Conservation (phyloP, 2,329 filamentous ascomycete species). For the Scedosporium minutisporum region DNA sequence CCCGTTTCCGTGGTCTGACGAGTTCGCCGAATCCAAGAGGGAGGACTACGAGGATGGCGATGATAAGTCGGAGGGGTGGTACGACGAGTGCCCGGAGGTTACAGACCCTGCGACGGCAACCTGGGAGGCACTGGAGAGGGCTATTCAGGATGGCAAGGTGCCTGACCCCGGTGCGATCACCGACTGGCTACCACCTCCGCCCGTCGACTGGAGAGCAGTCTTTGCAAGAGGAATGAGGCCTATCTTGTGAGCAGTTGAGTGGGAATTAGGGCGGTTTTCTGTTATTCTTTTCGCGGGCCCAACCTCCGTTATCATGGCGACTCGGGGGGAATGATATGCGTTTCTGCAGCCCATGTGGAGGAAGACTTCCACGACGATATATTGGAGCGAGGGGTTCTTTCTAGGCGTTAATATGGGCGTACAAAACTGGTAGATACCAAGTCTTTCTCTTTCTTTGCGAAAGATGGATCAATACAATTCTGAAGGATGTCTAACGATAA, state of each 20-base stretch:
- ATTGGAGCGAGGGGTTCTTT: too few species aligned
- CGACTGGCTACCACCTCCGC: conserved; percentile 1
- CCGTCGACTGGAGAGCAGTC: background rate
- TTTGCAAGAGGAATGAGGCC: background rate
- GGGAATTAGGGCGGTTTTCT: background rate
- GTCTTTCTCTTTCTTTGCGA: background rate
- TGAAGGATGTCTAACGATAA: background rate
- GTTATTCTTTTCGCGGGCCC: too few species aligned
- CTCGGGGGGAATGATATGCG: background rate
- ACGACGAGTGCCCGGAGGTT: background rate
- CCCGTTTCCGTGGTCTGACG: conserved; percentile 5
- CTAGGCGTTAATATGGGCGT: background rate
- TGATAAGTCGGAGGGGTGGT: background rate
- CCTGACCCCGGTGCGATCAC: conserved; percentile 2
- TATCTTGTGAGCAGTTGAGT: background rate
- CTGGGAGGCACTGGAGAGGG: background rate
- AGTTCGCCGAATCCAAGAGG: background rate
- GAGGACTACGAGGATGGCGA: background rate
- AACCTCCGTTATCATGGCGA: too few species aligned
- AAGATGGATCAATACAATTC: background rate
- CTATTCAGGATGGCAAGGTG: conserved; percentile 3
- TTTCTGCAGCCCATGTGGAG: too few species aligned
- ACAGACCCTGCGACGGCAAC: background rate
- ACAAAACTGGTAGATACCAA: background rate
- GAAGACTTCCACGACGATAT: too few species aligned